Percentiles rank a stretch among this genome's conserved stretches.
Conservation (phyloP, 106 monocot species). For the Dendrobium huoshanense region DNA sequence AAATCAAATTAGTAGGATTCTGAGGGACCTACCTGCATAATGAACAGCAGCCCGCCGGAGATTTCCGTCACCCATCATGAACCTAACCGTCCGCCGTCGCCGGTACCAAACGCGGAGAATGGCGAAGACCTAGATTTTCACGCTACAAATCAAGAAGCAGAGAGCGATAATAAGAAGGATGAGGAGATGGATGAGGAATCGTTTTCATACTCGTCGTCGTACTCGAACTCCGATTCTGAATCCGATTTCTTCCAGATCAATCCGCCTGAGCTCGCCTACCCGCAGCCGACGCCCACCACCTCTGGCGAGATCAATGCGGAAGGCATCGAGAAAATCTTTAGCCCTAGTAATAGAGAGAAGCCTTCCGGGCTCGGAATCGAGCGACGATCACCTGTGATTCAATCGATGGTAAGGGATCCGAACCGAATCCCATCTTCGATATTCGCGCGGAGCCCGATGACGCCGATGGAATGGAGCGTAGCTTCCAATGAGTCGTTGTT, state of each 20-base stretch:
- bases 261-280: not conserved
- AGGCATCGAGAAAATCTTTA: not conserved
- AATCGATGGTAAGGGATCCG: conserved; percentile 44
- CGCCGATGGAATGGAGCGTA: conserved; percentile 74
- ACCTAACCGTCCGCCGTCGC: not conserved
- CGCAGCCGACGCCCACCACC: not conserved
- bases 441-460: conserved; percentile 33
- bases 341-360: not conserved
- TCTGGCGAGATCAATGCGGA: not conserved
- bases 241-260: conserved; percentile 29
- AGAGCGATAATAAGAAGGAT: too few species aligned
- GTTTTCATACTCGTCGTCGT: conserved; percentile 3
- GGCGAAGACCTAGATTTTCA: too few species aligned
- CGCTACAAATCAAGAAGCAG: not conserved
- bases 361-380: not conserved
- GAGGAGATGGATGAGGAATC: too few species aligned
- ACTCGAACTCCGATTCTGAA: conserved; percentile 6
- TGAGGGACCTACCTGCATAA: not conserved
- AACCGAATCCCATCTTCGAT: conserved; percentile 63
- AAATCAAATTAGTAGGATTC: not conserved
- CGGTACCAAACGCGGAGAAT: not conserved
- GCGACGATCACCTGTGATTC: conserved; percentile 20
- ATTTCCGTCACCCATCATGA: not conserved
- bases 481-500: conserved; percentile 86
- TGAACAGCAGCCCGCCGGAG: not conserved